Base-by-base conservation (phyloP, 495 filamentous ascomycete species). In the Schizothecium vesticola region DNA sequence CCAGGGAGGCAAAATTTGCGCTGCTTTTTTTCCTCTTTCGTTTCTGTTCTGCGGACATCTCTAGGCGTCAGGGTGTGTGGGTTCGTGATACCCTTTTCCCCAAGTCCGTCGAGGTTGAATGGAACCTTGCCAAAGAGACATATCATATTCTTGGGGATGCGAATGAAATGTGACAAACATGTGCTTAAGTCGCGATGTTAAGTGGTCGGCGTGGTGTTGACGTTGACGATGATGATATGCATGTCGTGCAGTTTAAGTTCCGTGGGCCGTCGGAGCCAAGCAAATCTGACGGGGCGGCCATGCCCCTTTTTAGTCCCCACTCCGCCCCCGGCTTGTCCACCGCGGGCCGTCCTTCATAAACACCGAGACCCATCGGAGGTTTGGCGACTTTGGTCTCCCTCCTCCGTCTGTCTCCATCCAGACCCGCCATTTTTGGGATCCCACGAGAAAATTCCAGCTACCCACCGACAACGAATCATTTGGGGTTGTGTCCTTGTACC, bases 221-320 rank as follows among this genome's bases (percentile, higher is more conserved):
- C 8, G 57, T 13, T 59, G 22, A 23, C 13, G 21, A 3, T 58
- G n/a, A 21, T 56, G 56, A 24, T 9, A 31, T 33, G 29, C 28
- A 29, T 55, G 21, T 16, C 16, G 62, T 57, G 56, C 57, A 31
- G 26, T 63, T 65, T 73, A 73, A 62, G 57, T 60, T 73, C 73
- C 73, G 73, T 59, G 55, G 3, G 21, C 23, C 13, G 22, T 75
- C 73, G 73, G 73, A 71, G 65, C 67, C 59, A 73, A 73, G 67
- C 67, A 63, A 6, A 36, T 24, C 6, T 36, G 36, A 19, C 21
- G 16, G n/a, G 28, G 29, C 22, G 19, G 16, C 43, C 43, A 51
- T 5, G 16, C 43, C 43, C 43, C 43, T 51, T 19, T 51, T 2
- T n/a, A 22, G 56, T 61, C 67, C 69, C 68, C 71, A 68, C 73